A percentile compares a stretch with the other conserved stretches of the same genome.
Evolutionary conservation across 2,329 filamentous ascomycete species (phyloP).

Genomic region (Mycogone perniciosa): DNA sequence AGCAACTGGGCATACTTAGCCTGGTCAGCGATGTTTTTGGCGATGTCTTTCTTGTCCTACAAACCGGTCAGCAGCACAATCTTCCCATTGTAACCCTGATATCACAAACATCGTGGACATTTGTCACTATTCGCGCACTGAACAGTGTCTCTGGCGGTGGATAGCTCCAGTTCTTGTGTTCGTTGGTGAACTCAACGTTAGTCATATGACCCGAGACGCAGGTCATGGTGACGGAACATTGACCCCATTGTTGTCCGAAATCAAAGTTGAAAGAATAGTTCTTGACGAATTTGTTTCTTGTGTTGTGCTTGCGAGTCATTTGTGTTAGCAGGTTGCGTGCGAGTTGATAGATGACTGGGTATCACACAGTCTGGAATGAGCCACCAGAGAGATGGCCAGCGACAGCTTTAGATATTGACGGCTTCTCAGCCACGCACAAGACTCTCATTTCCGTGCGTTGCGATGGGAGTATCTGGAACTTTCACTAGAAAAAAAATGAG

Average conservation of each 20-base stretch:
- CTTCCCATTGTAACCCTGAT: accelerated
- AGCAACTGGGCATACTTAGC: constrained; percentile 67
- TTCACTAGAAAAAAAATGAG: neutral
- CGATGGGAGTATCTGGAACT: neutral
- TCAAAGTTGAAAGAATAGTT: constrained; percentile 91
- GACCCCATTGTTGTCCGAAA: constrained; percentile 74
- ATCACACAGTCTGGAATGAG: constrained; percentile 55
- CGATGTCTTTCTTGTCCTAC: constrained; percentile 72
- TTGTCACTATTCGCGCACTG: constrained; percentile 65
- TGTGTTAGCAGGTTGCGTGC: constrained; percentile 17
- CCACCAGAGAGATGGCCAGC: constrained; percentile 83
- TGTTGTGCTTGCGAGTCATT: constrained; percentile 48
- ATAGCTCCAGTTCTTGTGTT: constrained; percentile 73
- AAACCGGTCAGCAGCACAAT: constrained; percentile 11
- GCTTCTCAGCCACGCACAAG: constrained; percentile 59
- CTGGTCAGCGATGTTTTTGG: constrained; percentile 76
- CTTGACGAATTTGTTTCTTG: constrained; percentile 74
- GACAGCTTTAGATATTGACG: constrained; percentile 92
- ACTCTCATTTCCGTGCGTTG: constrained; percentile 38
- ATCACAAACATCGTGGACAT: constrained; percentile 55
- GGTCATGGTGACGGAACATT: constrained; percentile 85
- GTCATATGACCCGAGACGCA: constrained; percentile 86
- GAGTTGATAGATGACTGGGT: neutral
- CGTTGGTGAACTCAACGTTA: constrained; percentile 64
- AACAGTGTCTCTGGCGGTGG: constrained; percentile 78